Evolutionary conservation across 352 stramenopile genomes (phyloP).

Genomic region (Phytophthora uliginosa): DNA sequence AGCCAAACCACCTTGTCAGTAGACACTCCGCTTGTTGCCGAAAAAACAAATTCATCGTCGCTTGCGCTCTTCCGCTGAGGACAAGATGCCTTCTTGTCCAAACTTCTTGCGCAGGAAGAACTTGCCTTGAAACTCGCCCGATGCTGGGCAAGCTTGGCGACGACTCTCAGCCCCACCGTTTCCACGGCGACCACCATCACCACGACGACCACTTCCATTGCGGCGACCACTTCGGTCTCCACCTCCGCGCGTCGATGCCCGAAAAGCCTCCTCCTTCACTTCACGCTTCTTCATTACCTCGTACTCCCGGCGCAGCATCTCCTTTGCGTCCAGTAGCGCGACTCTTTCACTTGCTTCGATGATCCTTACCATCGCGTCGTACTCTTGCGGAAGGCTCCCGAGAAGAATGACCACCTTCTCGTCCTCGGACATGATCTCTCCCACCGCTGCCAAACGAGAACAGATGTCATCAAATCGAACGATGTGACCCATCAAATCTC

Average conservation of each 20-base stretch:
- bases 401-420: constrained; percentile 26
- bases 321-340: constrained; percentile 25
- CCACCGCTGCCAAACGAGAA: constrained; percentile 8
- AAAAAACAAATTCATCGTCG: constrained; percentile 20
- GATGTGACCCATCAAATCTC: constrained; percentile 23
- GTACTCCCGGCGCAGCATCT: constrained; percentile 29
- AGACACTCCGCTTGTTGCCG: background rate
- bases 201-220: background rate
- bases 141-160: background rate
- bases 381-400: constrained; percentile 16
- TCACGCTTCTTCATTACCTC: constrained; percentile 13
- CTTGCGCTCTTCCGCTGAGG: background rate
- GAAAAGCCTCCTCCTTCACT: constrained; percentile 16
- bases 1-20: background rate
- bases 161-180: background rate
- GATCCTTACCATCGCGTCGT: constrained; percentile 29
- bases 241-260: background rate
- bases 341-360: constrained; percentile 23
- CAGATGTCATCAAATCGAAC: constrained; percentile 30
- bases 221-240: background rate
- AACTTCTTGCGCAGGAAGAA: constrained; percentile 11
- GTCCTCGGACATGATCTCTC: constrained; percentile 22
- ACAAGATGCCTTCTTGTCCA: constrained; percentile 11
- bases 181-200: background rate
- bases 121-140: constrained; percentile 1